Evolutionary conservation across 106 monocot genomes (phyloP), one percentile per base, ranked within the genome.

Genomic region (Cymbidium sinense): DNA sequence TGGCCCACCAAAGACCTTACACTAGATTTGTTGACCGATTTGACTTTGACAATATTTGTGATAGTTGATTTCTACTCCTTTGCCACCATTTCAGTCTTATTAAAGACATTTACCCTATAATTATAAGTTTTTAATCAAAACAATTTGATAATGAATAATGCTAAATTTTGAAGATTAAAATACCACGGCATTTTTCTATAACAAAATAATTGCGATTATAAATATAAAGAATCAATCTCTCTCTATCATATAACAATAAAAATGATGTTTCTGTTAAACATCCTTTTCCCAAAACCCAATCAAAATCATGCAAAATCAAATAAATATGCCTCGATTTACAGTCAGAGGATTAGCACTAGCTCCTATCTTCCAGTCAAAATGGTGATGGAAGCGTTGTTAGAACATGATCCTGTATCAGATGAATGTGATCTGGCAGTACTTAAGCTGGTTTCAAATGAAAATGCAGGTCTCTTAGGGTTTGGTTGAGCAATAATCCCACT

Each of bases 371-470:
- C 82, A 19, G 34, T 73, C 11, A 82, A n/a, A 18, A 61, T 62
- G 52, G 83, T 83, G 20, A 79, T 70, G 7, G 83, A 75, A 9
- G 50, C 28, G 34, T 36, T 34, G 23, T 41, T 21, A 25, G 75
- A 28, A n/a, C n/a, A 35, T 12, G 54, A 70, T 79, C 70, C 0
- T 58, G 70, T 7, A 43, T 55, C 4, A 44, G 58, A 75, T 25
- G 83, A 79, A 8, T 79, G 8, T 70, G 0, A 39, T 75, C 5
- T 78, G 79, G 23, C 69, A n/a, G 74, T 41, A 51, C 58, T 70
- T n/a, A 34, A 34, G 30, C 37, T 80, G 88, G 88, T 74, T 39
- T 15, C 5, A 80, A 70, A 77, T 74, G 23, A 21, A 58, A 83
- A 83, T 23, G 50, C 75, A 17, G 83, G 83, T 43, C 64, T 73